Evolutionary conservation across 2,329 filamentous ascomycete species (phyloP), one percentile per base, ranked within the genome.

Genomic region (Fusarium hostae): DNA sequence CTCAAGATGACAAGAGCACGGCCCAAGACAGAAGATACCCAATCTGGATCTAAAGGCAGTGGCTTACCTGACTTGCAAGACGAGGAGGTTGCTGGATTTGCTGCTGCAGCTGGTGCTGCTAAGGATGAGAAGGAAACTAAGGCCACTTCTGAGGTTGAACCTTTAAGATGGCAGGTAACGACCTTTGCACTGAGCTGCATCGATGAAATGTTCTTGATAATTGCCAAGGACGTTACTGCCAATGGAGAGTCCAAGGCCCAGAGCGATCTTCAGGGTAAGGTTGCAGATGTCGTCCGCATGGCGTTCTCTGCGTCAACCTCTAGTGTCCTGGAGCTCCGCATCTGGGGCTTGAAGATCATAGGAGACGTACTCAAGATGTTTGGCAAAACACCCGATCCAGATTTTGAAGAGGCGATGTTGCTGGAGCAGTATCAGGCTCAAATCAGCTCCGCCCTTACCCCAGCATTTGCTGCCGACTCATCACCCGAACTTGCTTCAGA

Each of bases 361-460:
- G 95, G 97, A 66, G 93, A 95, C 63, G 90, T 98, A 13, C 85
- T 99, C 55, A 97, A 95, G 85, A 94, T 98, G 86, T 99, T 99
- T 83, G 96, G 96, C 59, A 95, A 94, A 78, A 94, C 93, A 3
- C 93, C 95, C 3, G 96, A 99, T 81, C 97, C 96, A 0, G 96
- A 99, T 79, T 99, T 99, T 78, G 90, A 95, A n/a, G 96, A 99
- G 81, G 96, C 93, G 1, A 97, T 97, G 82, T 86, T 99, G 20
- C 87, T 99, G 7, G 97, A 99, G 80, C 96, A 99, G 81, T 99
- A 99, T 77, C 97, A 99, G 81, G 96, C 96, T 9, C 96, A 99
- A 79, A 99, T 99, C 78, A 95, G 95, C 76, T 98, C 96, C 22
- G 96, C 96, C 1, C 86, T 99, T 68, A 99, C 97, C 0, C 96